Conservation (phyloP, 345 rosid genomes). For the Lagerstroemia speciosa region DNA sequence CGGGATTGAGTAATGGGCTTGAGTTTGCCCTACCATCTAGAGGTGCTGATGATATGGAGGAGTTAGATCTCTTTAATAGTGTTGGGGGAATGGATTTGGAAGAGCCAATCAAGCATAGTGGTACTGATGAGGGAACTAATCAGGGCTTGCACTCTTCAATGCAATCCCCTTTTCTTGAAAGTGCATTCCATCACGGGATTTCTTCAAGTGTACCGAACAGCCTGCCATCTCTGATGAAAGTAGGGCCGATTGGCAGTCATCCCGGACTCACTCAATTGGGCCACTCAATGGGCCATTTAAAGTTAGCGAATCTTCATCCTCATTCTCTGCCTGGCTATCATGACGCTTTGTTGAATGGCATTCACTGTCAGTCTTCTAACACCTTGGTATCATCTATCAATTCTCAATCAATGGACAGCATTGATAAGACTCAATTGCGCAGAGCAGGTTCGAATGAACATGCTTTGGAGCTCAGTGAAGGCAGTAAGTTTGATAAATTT, state of each 20-base stretch:
- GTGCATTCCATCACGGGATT: constrained; percentile 32
- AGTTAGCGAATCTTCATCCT: constrained; percentile 53
- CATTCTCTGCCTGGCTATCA: constrained; percentile 68
- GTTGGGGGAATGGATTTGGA: constrained; percentile 70
- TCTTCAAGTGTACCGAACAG: constrained; percentile 60
- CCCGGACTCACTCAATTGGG: constrained; percentile 44
- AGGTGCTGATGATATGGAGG: constrained; percentile 37
- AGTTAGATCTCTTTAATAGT: no score
- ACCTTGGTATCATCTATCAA: no score
- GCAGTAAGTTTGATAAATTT: no score
- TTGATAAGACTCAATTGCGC: no score
- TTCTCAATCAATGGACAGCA: no score
- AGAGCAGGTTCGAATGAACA: no score
- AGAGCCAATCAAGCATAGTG: no score
- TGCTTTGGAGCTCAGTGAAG: no score
- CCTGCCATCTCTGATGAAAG: constrained; percentile 50
- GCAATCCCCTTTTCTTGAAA: constrained; percentile 49
- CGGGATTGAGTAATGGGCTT: constrained; percentile 40
- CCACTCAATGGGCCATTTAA: constrained; percentile 38
- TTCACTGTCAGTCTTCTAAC: no score
- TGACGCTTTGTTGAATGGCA: constrained; percentile 47
- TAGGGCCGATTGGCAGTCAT: constrained; percentile 45
- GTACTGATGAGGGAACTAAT: constrained; percentile 48
- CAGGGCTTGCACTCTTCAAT: constrained; percentile 37
- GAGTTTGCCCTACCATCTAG: constrained; percentile 17